Base-by-base conservation (phyloP, 139 green algal species). In the Parachlorella kessleri region DNA sequence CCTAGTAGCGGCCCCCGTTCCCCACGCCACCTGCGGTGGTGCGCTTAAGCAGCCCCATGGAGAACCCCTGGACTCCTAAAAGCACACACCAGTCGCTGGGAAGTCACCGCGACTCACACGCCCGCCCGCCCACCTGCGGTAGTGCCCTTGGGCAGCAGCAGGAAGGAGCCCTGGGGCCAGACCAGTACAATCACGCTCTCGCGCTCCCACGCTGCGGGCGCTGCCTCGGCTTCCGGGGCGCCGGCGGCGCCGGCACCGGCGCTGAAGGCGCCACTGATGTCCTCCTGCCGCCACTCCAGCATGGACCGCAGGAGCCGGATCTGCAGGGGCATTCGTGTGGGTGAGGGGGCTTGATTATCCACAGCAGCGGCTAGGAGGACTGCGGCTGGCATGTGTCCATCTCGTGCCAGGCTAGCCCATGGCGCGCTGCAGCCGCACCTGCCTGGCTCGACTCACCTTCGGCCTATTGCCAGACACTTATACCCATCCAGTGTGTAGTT, bases 201-300 rank as follows among this genome's bases (percentile, higher is more conserved):
- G 64, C 26, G 6, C 63, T 36, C 37, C 53, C 35, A 24, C 63
- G 28, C 8, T 3, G 8, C 74, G 39, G 36, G 26, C 40, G 69
- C 70, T 30, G 40, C 28, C 42, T 38, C 36, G 75, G 54, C 30
- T 64, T 55, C 36, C 3, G 6, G 18, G 41, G 68, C 48, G 28
- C 65, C 38, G 23, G 54, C 59, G 30, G 32, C 55, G 38, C 59
- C 32, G 55, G 63, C 80, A 2, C 48, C 48, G 14, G 14, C 48
- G 14, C 14, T 18, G 48, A 59, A 14, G 21, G 14, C 48, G 14
- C 48, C 48, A 18, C 48, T 59, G 48, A 59, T 59, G 48, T 59
- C 48, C 24, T 91, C 88, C 0, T 36, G 32, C 24, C 88, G 84
- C 92, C 92, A 97, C 81, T 95, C 91, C 67, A 97, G 90, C 81